These are phyloP conservation scores for Hanseniaspora vineae DNA, from an alignment of 805 yeast species.

Conservation along the genomic window DNA sequence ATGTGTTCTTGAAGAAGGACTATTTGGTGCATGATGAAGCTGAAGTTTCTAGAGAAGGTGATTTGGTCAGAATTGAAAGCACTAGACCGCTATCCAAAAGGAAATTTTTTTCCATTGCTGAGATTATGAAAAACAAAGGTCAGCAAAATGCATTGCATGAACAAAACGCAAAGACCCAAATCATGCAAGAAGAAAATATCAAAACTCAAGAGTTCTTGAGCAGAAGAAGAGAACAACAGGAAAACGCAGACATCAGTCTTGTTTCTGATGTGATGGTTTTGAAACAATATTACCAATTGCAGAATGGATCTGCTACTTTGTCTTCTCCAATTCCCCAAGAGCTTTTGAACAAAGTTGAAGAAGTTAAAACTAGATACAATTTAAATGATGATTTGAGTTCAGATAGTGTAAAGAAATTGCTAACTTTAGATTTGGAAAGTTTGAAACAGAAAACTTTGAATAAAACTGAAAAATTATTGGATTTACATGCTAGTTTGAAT, in stretches of 20 bases:
- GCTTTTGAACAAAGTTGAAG: conserved; percentile 22
- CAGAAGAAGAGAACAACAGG: conserved; percentile 29
- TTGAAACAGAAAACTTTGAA: conserved; percentile 18
- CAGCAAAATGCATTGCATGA: conserved; percentile 79
- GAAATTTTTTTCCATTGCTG: conserved; percentile 85
- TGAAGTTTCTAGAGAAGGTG: conserved; percentile 86
- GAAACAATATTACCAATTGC: conserved; percentile 12
- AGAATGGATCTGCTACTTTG: conserved; percentile 13
- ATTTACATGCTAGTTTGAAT: conserved; percentile 25
- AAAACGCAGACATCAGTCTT: conserved; percentile 6
- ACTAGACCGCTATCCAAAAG: conserved; percentile 74
- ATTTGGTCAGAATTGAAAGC: conserved; percentile 82
- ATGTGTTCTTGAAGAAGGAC: conserved; percentile 65
- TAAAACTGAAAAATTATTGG: conserved; percentile 22
- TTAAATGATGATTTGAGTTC: conserved; percentile 33
- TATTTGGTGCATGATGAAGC: conserved; percentile 91
- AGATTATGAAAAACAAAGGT: conserved; percentile 79
- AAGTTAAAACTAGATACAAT: conserved; percentile 33
- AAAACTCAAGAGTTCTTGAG: conserved; percentile 42
- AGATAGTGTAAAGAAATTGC: conserved; percentile 22
- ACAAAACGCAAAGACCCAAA: conserved; percentile 54
- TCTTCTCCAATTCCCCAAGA: conserved; percentile 1
- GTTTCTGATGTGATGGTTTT: conserved; percentile 22
- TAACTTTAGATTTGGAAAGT: conserved; percentile 27
- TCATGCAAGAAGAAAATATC: conserved; percentile 49